Base-by-base conservation (phyloP, 2,329 filamentous ascomycete species). In the Macroventuria anomochaeta region DNA sequence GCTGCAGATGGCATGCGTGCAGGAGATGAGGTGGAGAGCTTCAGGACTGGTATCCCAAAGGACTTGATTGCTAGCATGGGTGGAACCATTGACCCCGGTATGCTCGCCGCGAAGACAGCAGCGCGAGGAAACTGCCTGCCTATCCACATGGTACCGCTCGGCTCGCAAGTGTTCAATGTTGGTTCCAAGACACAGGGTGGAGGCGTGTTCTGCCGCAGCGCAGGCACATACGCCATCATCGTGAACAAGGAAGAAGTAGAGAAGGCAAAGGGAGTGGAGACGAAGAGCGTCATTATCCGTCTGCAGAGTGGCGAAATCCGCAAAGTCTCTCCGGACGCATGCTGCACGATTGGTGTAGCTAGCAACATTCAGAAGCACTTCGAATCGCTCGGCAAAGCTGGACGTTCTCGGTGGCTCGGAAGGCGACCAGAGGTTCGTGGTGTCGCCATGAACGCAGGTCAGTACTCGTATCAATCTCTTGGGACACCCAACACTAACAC, bases 381-480 rank as follows among this genome's bases (percentile, higher is more conserved):
- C 76, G 83, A 86, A 62, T 91, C 95, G 71, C 83, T 99, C 52
- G 96, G 96, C 67, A 99, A 99, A 80, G 95, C 95, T 66, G 95
- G 95, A 72, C 86, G 96, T 68, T 92, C 88, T 66, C 86, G 95
- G 70, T 97, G 92, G 93, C 78, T 97, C 63, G 95, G 95, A 72
- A 96, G 96, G 71, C 84, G 95, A 64, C 95, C 95, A 13, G 97
- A 95, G 0, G 95, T 99, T 37, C 88, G 96, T 81, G 96, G 95
- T 88, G 80, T 97, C 67, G 95, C 96, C 59, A 99, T 99, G 96
- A 99, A 99, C 81, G 92, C 93, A 75, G 86, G 89, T 91, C 47
- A 57, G 63, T 65, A 23, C 33, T 7, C 17, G 7, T 3, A 23
- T n/a, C 25, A 11, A 7, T 28, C 5, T 41, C 10, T 53, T 21